phyloP scores from a whole-genome alignment of 2,329 filamentous ascomycete genomes.

The Clonostachys solani region DNA sequence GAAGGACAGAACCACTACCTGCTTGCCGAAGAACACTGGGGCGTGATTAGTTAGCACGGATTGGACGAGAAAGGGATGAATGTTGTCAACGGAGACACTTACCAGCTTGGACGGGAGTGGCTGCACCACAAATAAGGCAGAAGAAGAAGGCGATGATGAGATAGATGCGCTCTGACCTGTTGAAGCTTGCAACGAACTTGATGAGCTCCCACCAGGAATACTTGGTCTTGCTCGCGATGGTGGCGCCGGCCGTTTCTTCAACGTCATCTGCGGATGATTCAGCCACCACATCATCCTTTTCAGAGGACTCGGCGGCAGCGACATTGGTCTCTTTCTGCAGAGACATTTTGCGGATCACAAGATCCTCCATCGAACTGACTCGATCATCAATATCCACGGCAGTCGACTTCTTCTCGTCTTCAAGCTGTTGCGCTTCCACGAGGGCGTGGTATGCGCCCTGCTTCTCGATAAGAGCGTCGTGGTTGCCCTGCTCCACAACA shows the following conservation, averaged over 20 bases:
- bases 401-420: neutral
- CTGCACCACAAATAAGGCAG: slow-evolving; percentile 73
- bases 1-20: neutral
- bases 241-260: too few relatives aligned
- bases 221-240: slow-evolving; percentile 19
- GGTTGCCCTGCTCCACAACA: slow-evolving; percentile 91
- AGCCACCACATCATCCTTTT: too few relatives aligned
- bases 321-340: neutral
- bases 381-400: neutral
- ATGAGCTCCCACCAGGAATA: slow-evolving; percentile 74
- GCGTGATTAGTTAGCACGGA: too few relatives aligned
- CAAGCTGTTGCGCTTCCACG: slow-evolving; percentile 71
- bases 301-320: too few relatives aligned
- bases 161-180: slow-evolving; percentile 62
- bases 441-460: slow-evolving; percentile 76
- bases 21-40: slow-evolving; percentile 3
- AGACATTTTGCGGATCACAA: slow-evolving; percentile 1
- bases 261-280: slow-evolving; percentile 5
- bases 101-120: slow-evolving; percentile 64
- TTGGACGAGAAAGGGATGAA: too few relatives aligned
- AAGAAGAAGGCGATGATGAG: slow-evolving; percentile 74
- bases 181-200: slow-evolving; percentile 77
- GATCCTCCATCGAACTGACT: slow-evolving; percentile 1
- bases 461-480: slow-evolving; percentile 68
- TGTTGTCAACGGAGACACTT: neutral